phyloP scores from a whole-genome alignment of 2,329 filamentous ascomycete genomes.

The Nothophaeocryptopus gaeumannii region DNA sequence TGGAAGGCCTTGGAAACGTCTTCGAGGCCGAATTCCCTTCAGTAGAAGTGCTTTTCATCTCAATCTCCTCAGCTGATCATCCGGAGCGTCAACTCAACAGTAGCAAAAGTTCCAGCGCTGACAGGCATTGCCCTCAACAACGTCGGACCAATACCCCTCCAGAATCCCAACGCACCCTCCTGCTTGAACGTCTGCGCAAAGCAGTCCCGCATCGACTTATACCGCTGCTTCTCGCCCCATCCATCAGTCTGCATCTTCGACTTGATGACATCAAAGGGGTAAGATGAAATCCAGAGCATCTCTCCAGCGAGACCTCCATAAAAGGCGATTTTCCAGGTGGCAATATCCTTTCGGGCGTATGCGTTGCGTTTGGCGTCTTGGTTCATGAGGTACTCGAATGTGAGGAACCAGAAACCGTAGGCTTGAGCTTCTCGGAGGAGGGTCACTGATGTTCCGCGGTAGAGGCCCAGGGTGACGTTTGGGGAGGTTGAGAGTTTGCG shows the following conservation, averaged over 20 bases:
- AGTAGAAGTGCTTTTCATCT: neutral
- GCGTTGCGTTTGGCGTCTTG: constrained; percentile 74
- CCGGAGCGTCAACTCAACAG: constrained; percentile 47
- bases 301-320: constrained; percentile 95
- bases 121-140: constrained; percentile 94
- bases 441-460: constrained; percentile 84
- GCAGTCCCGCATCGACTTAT: constrained; percentile 81
- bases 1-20: too few species aligned
- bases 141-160: constrained; percentile 90
- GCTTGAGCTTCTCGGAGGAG: constrained; percentile 85
- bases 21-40: neutral
- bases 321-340: constrained; percentile 79
- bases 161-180: constrained; percentile 82
- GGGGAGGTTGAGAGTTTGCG: constrained; percentile 67
- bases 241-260: constrained; percentile 99
- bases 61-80: constrained; percentile 31
- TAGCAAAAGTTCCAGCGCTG: constrained; percentile 94
- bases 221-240: constrained; percentile 70
- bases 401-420: constrained; percentile 92
- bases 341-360: constrained; percentile 72
- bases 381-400: constrained; percentile 97
- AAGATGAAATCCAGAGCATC: constrained; percentile 86
- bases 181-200: constrained; percentile 76
- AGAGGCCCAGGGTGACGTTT: constrained; percentile 62
- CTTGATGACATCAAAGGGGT: constrained; percentile 97